Evolutionary conservation across 2,329 filamentous ascomycete genomes (phyloP), one percentile per base, ranked within the genome.

Genomic region (Colletotrichum nymphaeae): DNA sequence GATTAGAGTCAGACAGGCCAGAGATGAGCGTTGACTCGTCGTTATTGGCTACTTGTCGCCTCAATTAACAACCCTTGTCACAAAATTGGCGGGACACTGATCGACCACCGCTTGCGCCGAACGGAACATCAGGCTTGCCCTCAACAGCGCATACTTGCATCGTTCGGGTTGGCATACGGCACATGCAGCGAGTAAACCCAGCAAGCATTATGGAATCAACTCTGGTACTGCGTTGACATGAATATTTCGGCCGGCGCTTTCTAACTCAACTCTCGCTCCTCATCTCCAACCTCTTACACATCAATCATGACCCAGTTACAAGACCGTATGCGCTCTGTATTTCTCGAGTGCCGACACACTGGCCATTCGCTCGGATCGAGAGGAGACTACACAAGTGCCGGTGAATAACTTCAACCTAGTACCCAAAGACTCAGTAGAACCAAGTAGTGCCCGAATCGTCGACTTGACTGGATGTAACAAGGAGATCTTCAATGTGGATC

Each of bases 401-500:
- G 22, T 30, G 63, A 28, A 12, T 28, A 32, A 24, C 24, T 67
- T n/a, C 3, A 24, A 35, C 49, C 24, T n/a, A 42, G 59, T 28
- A 37, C 55, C 28, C 28, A 26, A 26, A 22, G 32, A 19, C 65
- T 42, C 63, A 26, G 46, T 32, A 52, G 35, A 26, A 37, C 65
- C 42, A 42, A 49, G 49, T 58, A 52, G 22, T 24, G 57, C 53
- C 8, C 22, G 28, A 49, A 49, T 28, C 52, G 30, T 12, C 19
- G 12, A 24, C 58, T 58, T 58, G 59, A 28, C 65, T 72, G 35
- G 52, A 16, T 53, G 56, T 59, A 46, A 26, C 12, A 64, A 55
- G 22, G 28, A 49, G 70, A 66, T 66, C 60, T 52, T 62, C 60
- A 60, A 32, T 24, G 56, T 70, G 55, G 67, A 73, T 73, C 70